Evolutionary conservation across 495 filamentous ascomycete species (phyloP), one percentile per base, ranked within the genome.

Genomic region (Trichoderma erinaceum): DNA sequence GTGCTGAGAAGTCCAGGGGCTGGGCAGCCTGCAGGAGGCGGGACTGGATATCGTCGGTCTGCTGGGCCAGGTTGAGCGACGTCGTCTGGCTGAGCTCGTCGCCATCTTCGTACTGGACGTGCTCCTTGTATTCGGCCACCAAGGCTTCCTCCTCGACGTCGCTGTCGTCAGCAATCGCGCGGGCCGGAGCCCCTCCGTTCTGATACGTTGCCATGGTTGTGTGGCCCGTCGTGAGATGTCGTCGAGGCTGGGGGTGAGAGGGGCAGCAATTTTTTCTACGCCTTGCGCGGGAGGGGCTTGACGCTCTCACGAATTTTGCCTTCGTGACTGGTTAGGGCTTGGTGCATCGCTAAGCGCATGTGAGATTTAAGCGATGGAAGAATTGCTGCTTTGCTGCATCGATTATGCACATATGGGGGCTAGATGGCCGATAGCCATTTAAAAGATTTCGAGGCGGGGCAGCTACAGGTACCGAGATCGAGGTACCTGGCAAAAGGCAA

Each of bases 121-220:
- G 93, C 80, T 96, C 92, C 71, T 86, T 87, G 86, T 96, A 97
- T 81, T 97, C 93, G 80, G 91, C 90, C 75, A 91, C 93, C 69
- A 97, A 85, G 70, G 91, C 90, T 80, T 97, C 93, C 86, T 97
- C 93, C 80, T 97, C 93, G 68, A 90, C 89, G 78, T 97, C 93
- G 72, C 91, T 94, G 73, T 93, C 91, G 79, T 94, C 89, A 68
- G 88, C 88, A 72, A 89, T 77, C 69, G 81, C 75, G 76, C 84
- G 82, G 70, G 77, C 72, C 56, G 84, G 79, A 73, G 80, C 79
- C 70, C 77, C 77, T 70, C 80, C 79, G 70, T 81, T 85, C 70
- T 82, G 78, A 75, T 82, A 80, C 71, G 72, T 78, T 72, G 79
- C 83, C 83, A 85, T 86, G 27, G 66, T 63, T 66, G 21, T 52